Conservation (phyloP, 164 flowering plant species). For the Aristolochia californica region DNA sequence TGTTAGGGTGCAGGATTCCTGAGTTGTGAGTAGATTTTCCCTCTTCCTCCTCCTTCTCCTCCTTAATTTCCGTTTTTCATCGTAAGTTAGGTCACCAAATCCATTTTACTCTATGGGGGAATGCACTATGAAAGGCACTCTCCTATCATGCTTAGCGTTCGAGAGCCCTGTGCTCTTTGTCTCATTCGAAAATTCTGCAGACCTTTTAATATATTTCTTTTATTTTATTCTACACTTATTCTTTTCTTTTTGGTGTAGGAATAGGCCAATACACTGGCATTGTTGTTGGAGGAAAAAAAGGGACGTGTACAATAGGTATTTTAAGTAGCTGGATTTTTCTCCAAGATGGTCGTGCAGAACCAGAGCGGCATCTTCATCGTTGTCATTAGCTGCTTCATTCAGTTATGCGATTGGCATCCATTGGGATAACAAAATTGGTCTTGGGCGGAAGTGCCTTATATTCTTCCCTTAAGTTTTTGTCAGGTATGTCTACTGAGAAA, state of each 20-base stretch:
- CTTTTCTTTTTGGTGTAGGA: not conserved
- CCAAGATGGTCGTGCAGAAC: slow-evolving; percentile 41
- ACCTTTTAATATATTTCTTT: not conserved
- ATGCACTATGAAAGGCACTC: slow-evolving; percentile 1
- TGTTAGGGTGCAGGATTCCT: too few species aligned
- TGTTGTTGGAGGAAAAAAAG: slow-evolving; percentile 2
- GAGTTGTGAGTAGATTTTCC: too few species aligned
- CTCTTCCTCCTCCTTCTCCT: too few species aligned
- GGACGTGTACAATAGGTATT: slow-evolving; percentile 3
- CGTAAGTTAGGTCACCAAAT: not conserved
- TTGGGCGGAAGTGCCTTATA: slow-evolving; percentile 22
- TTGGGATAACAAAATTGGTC: slow-evolving; percentile 35
- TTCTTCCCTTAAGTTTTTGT: not conserved
- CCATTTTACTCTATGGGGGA: not conserved
- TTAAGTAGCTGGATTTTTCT: slow-evolving; percentile 24
- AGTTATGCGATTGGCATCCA: slow-evolving; percentile 75
- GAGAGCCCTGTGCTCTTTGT: slow-evolving; percentile 6
- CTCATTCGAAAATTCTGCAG: not conserved
- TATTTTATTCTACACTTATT: not conserved
- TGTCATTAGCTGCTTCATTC: slow-evolving; percentile 34
- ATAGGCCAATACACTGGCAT: slow-evolving; percentile 15
- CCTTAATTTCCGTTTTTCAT: too few species aligned
- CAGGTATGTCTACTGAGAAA: not conserved
- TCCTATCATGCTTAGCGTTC: too few species aligned
- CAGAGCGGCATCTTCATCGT: slow-evolving; percentile 14